Conservation (phyloP, 495 filamentous ascomycete species). For the Pseudotulostoma volvatum region DNA sequence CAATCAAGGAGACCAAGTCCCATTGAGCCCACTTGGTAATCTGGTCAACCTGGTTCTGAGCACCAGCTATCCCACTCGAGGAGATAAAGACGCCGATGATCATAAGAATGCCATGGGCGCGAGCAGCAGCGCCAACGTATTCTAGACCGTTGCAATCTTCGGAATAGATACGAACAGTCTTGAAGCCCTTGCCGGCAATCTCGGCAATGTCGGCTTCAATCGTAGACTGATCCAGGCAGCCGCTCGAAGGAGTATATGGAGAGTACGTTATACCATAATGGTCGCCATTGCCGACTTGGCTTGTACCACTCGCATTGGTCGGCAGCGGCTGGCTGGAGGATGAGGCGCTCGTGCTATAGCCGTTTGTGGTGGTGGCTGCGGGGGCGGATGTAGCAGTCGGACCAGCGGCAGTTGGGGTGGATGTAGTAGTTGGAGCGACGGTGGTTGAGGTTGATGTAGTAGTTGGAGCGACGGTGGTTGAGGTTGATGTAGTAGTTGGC, state of each 20-base stretch:
- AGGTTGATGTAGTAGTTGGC: slow-evolving; percentile 12
- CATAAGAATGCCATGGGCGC: slow-evolving; percentile 47
- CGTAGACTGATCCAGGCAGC: slow-evolving; percentile 49
- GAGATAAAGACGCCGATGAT: slow-evolving; percentile 79
- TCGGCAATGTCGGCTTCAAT: slow-evolving; percentile 48
- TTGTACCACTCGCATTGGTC: too few species aligned
- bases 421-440: slow-evolving; percentile 10
- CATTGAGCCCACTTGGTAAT: slow-evolving; percentile 57
- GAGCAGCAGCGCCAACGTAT: slow-evolving; percentile 50
- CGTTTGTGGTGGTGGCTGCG: slow-evolving; percentile 5
- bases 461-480: slow-evolving; percentile 6
- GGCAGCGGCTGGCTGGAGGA: slow-evolving; percentile 5
- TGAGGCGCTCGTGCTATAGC: slow-evolving; percentile 4
- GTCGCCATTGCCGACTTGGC: slow-evolving; percentile 19
- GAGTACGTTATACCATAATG: slow-evolving; percentile 89
- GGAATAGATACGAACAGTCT: slow-evolving; percentile 72
- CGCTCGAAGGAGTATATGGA: slow-evolving; percentile 45
- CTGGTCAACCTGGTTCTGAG: slow-evolving; percentile 49
- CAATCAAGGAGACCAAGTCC: slow-evolving; percentile 58
- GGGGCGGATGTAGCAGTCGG: slow-evolving; percentile 3
- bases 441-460: slow-evolving; percentile 11
- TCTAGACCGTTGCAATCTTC: slow-evolving; percentile 74
- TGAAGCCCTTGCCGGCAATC: slow-evolving; percentile 63
- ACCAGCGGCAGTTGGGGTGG: slow-evolving; percentile 4
- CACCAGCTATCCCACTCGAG: slow-evolving; percentile 39